Conservation (phyloP, 495 filamentous ascomycete genomes). For the Extremus antarcticus region DNA sequence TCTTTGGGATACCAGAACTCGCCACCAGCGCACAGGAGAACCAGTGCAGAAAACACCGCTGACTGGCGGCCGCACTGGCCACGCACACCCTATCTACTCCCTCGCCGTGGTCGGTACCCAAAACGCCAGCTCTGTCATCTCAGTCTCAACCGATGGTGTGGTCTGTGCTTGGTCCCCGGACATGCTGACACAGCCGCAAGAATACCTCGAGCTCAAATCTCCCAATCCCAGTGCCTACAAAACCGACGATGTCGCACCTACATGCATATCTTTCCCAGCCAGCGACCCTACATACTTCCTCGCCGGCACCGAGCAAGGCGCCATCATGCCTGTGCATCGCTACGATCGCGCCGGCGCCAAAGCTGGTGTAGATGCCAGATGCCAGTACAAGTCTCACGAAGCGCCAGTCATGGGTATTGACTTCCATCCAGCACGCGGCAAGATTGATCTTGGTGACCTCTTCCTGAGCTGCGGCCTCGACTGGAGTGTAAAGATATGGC, state of each 20-base stretch:
- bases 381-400: slow-evolving; percentile 76
- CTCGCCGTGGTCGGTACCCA: slow-evolving; percentile 94
- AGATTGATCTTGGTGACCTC: slow-evolving; percentile 89
- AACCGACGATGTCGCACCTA: slow-evolving; percentile 89
- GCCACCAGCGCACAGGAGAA: slow-evolving; percentile 42
- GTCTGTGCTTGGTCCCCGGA: slow-evolving; percentile 95
- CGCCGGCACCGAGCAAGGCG: slow-evolving; percentile 89
- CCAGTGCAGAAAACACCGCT: slow-evolving; percentile 93
- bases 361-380: slow-evolving; percentile 77
- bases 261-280: slow-evolving; percentile 91
- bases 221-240: slow-evolving; percentile 68
- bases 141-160: slow-evolving; percentile 88
- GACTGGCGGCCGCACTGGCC: slow-evolving; percentile 62
- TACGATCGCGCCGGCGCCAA: slow-evolving; percentile 96
- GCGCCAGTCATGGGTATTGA: slow-evolving; percentile 92
- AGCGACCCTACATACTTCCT: slow-evolving; percentile 96
- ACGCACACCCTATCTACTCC: slow-evolving; percentile 93
- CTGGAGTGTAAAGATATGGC: slow-evolving; percentile 97
- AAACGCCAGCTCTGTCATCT: slow-evolving; percentile 97
- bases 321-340: slow-evolving; percentile 89
- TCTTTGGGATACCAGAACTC: slow-evolving; percentile 92
- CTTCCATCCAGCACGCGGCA: slow-evolving; percentile 85
- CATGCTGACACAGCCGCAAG: slow-evolving; percentile 92
- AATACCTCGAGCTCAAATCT: slow-evolving; percentile 72
- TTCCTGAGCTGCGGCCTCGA: slow-evolving; percentile 78